These are phyloP conservation scores for Eragrostis tef DNA, from an alignment of 202 grass and related monocot species.

Conservation along the genomic window DNA sequence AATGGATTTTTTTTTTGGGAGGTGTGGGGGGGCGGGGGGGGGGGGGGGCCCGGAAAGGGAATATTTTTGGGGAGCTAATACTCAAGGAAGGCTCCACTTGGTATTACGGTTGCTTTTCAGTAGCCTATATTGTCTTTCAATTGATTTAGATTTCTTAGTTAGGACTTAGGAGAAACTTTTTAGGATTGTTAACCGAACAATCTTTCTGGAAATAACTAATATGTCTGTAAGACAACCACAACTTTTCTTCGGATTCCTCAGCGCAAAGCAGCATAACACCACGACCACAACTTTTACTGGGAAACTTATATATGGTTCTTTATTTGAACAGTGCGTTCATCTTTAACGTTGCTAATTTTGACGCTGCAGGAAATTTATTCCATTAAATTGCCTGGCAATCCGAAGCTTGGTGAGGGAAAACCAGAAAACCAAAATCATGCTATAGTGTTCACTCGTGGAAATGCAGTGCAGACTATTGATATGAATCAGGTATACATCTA, in stretches of 20 bases:
- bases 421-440: slow-evolving; percentile 99
- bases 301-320: slow-evolving; percentile 1
- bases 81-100: neutral
- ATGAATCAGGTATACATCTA: slow-evolving; percentile 84
- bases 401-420: slow-evolving; percentile 89
- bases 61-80: no score
- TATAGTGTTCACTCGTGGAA: slow-evolving; percentile 89
- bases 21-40: no score
- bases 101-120: neutral
- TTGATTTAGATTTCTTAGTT: neutral
- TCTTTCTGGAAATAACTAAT: neutral
- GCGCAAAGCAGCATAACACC: neutral
- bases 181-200: neutral
- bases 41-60: no score
- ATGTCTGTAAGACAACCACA: neutral
- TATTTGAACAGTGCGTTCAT: slow-evolving; percentile 30
- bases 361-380: slow-evolving; percentile 84
- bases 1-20: no score
- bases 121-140: neutral
- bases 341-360: slow-evolving; percentile 30
- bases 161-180: no score
- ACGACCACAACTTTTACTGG: neutral
- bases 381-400: slow-evolving; percentile 87
- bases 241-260: no score
- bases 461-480: slow-evolving; percentile 94